A percentile compares a stretch with the other conserved stretches of the same genome.
phyloP scores from a whole-genome alignment of 2,329 filamentous ascomycete genomes.

The Tympanopsis confertula region DNA sequence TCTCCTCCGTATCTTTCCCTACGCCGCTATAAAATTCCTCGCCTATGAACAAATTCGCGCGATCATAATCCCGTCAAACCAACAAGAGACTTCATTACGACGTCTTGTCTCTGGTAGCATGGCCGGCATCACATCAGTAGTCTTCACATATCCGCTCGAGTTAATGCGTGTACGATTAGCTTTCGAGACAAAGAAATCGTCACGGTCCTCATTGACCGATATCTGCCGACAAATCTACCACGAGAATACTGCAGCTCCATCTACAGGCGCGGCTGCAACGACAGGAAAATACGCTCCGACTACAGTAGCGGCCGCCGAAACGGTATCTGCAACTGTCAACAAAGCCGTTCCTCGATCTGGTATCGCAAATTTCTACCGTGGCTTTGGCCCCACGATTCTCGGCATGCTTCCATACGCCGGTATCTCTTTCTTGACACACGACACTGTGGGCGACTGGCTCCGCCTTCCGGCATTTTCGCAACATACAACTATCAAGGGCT shows the following conservation, averaged over 20 bases:
- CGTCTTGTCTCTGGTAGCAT: conserved; percentile 64
- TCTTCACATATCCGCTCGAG: conserved; percentile 92
- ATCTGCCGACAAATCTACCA: conserved; percentile 82
- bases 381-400: conserved; percentile 78
- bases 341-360: conserved; percentile 35
- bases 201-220: conserved; percentile 56
- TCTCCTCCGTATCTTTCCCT: conserved; percentile 86
- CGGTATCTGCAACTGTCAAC: conserved; percentile 13
- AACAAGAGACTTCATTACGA: conserved; percentile 70
- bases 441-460: conserved; percentile 75
- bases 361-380: conserved; percentile 84
- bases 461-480: conserved; percentile 54
- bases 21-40: conserved; percentile 94
- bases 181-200: conserved; percentile 76
- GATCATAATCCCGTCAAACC: conserved; percentile 56
- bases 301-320: conserved; percentile 21
- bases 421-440: conserved; percentile 89
- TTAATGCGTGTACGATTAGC: conserved; percentile 84
- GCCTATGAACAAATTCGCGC: conserved; percentile 93
- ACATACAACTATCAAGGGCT: conserved; percentile 65
- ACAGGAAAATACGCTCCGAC: no score
- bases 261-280: background rate
- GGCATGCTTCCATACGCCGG: conserved; percentile 97
- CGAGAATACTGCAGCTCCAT: conserved; percentile 42
- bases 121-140: conserved; percentile 80